Evolutionary conservation across 2,329 filamentous ascomycete genomes (phyloP), one percentile per base, ranked within the genome.

Genomic region (Aspergillus sp.): DNA sequence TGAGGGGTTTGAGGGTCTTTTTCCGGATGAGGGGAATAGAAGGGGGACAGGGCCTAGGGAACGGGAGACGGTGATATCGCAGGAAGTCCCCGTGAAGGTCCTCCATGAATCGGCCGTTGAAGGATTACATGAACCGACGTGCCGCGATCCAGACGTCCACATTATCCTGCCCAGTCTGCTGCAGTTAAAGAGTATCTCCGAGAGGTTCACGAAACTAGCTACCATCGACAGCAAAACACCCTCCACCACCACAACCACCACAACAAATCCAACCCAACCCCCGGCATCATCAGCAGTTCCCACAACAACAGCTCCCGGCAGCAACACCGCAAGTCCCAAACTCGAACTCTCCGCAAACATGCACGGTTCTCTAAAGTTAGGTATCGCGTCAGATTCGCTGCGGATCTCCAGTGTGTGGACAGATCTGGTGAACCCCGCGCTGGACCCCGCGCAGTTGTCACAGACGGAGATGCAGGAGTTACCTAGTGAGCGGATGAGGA

Each of bases 1-100:
- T 19, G 72, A 76, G 55, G 67, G 33, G 19, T 69, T 80, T 46
- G 66, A 72, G 54, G 61, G 59, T 23, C 69, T 83, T 20, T 15
- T 38, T 23, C 45, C 55, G 13, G 42, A 50, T 42, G 60, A 81
- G 78, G 53, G 55, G 74, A 55, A 80, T 64, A 56, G 77, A 39
- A 77, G 85, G 48, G 88, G 58, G 90, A 17, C 41, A 19, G 48
- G 56, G 13, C 41, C 52, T 41, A 60, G 81, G 78, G 88, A 91
- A 61, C 84, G 89, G 58, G 90, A 96, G 66, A 95, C 93, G 53
- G 79, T 94, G 58, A 86, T 98, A 61, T 95, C 90, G 0, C 93
- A 98, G 64, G 90, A 97, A 68, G 86, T 98, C 35, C 93, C 93
- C n/a, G 86, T 97, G 39, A 85, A 90, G 15, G 90, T 98, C 1